Base-by-base conservation (phyloP, 2,329 filamentous ascomycete species). In the Alternaria conjuncta region DNA sequence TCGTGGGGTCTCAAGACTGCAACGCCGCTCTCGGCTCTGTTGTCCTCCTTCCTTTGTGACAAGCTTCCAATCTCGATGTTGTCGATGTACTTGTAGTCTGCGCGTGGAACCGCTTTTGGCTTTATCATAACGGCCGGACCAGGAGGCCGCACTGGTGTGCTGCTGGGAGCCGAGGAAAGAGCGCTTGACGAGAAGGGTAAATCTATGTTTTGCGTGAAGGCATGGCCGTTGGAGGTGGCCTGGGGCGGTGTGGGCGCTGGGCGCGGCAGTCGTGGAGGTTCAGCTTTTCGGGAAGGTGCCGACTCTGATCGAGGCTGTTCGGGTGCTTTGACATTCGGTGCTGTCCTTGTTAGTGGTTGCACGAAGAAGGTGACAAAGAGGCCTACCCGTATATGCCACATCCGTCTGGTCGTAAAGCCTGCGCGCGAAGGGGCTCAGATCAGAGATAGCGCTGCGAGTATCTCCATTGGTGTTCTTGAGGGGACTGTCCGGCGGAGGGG, bases 1-100 rank as follows among this genome's bases (percentile, higher is more conserved):
- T 97, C 92, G 73, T 96, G 93, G 3, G 93, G 83, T 45, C 88
- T 88, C 47, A 90, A 81, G 15, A 87, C 84, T 20, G 90, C 82
- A 3, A 87, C 79, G 54, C 86, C 87, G 59, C 87, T 86, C 12
- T 86, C 84, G 8, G 84, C 85, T 54, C 86, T 83, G 20, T 81
- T 78, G 21, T 83, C 81, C 23, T 84, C 82, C 41, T 87, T 89
- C 71, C 88, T 90, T 67, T 86, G 74, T 8, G 73, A 73, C 7
- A 69, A 43, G n/a, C 57, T 63, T 21, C 69, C 67, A 54, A 75
- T 66, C 13, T 78, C 60, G 9, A 79, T 71, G 41, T 80, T 75
- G 46, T 82, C 76, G 61, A 82, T 79, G 13, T 75, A 72, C 47
- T 74, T 73, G 58, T 82, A 83, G 23, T 84, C 79, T 36, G 80